phyloP scores from a whole-genome alignment of 164 flowering plant species.

The Magnolia changhungtana region DNA sequence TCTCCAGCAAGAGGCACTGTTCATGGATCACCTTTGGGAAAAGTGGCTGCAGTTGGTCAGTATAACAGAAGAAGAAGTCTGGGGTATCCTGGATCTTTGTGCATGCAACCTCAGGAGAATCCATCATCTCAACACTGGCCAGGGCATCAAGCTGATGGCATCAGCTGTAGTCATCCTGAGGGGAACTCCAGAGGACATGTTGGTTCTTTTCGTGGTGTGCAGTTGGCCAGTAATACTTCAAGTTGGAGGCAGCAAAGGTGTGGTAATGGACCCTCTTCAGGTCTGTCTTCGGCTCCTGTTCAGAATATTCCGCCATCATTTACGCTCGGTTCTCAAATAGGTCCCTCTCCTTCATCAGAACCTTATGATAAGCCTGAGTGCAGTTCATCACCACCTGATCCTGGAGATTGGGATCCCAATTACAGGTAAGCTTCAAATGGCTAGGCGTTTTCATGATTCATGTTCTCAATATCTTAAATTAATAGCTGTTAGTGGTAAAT shows the following conservation, averaged over 20 bases:
- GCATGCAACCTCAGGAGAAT: conserved; percentile 51
- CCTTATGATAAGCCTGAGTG: conserved; percentile 53
- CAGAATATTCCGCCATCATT: conserved; percentile 29
- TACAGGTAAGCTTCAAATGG: conserved; percentile 52
- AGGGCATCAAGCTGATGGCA: conserved; percentile 42
- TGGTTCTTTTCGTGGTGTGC: conserved; percentile 48
- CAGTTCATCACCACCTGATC: conserved; percentile 65
- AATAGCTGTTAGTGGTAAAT: not conserved
- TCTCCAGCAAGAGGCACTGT: conserved; percentile 79
- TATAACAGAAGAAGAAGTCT: conserved; percentile 69
- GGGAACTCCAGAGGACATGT: conserved; percentile 45
- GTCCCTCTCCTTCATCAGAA: conserved; percentile 26
- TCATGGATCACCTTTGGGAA: conserved; percentile 91
- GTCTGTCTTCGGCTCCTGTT: conserved; percentile 23
- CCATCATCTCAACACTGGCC: conserved; percentile 54
- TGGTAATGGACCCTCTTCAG: conserved; percentile 27
- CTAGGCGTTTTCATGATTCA: not conserved
- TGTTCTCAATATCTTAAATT: not conserved
- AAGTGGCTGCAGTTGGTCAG: conserved; percentile 56
- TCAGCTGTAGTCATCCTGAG: conserved; percentile 39
- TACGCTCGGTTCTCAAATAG: conserved; percentile 26
- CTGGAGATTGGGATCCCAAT: conserved; percentile 98
- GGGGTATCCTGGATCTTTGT: conserved; percentile 52
- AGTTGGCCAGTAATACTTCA: conserved; percentile 29
- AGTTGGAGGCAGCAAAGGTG: conserved; percentile 61